These are phyloP conservation scores for Fraxinus baroniana DNA, from an alignment of 305 asterid genomes.

Conservation along the genomic window DNA sequence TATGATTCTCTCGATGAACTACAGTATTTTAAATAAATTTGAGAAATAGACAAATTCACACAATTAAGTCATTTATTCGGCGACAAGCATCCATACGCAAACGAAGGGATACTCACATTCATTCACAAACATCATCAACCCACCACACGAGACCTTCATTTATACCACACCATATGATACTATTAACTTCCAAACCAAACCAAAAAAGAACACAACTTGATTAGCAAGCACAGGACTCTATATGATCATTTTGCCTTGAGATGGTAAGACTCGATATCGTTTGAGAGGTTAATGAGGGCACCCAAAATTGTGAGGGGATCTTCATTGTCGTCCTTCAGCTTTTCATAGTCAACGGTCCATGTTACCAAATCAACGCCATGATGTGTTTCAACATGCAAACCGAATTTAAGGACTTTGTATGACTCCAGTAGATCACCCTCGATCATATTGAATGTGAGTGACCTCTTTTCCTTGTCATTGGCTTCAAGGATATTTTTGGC, in stretches of 20 bases:
- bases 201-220: neutral
- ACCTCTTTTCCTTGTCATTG: conserved; percentile 16
- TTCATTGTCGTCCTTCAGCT: conserved; percentile 16
- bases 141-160: neutral
- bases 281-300: neutral
- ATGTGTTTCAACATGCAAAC: conserved; percentile 19
- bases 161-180: neutral
- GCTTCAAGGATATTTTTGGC: conserved; percentile 15
- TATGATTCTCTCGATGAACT: neutral
- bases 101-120: neutral
- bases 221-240: neutral
- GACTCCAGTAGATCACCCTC: conserved; percentile 18
- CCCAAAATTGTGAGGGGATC: conserved; percentile 16
- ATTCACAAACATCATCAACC: neutral
- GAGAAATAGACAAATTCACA: neutral
- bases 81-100: neutral
- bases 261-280: conserved; percentile 17
- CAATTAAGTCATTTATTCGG: neutral
- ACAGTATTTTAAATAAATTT: neutral
- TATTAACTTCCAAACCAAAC: neutral
- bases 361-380: conserved; percentile 12
- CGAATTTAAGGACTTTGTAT: conserved; percentile 8
- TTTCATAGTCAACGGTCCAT: conserved; percentile 24
- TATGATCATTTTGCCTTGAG: conserved; percentile 1
- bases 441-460: conserved; percentile 19